These are phyloP conservation scores for Stachybotrys elegans DNA, from an alignment of 2,329 filamentous ascomycete genomes.

Conservation along the genomic window DNA sequence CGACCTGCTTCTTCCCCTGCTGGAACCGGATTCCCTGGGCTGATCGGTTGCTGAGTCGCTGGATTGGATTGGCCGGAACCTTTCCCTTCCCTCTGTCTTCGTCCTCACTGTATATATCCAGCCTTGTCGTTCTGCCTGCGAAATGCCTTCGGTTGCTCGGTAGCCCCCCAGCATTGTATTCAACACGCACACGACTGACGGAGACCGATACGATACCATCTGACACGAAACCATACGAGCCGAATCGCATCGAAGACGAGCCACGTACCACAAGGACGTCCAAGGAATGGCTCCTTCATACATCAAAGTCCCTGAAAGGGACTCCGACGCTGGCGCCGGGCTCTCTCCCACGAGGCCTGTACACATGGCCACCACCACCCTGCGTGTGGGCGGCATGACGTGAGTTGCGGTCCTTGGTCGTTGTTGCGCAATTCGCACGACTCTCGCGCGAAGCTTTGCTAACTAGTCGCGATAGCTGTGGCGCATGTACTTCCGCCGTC, in stretches of 20 bases:
- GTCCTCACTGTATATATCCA: too few species aligned
- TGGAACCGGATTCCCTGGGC: conserved; percentile 17
- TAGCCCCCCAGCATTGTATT: too few species aligned
- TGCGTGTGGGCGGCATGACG: conserved; percentile 87
- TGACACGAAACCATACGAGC: too few species aligned
- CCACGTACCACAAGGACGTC: not conserved
- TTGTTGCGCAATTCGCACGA: too few species aligned
- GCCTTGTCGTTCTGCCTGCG: conserved; percentile 11
- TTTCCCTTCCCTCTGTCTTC: not conserved
- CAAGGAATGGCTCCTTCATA: conserved; percentile 46
- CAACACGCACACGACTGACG: too few species aligned
- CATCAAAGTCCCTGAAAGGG: conserved; percentile 41
- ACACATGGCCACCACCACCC: conserved; percentile 82
- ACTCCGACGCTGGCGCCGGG: conserved; percentile 17
- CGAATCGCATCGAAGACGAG: too few species aligned
- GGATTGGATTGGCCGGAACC: not conserved
- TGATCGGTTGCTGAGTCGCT: too few species aligned
- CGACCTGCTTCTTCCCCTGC: not conserved
- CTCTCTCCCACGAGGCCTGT: conserved; percentile 31
- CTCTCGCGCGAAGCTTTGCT: conserved; percentile 24
- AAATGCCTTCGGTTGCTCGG: conserved; percentile 15
- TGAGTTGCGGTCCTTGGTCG: conserved; percentile 33
- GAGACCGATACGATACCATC: too few species aligned
- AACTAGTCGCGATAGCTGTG: conserved; percentile 73
- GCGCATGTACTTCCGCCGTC: conserved; percentile 91